Percentiles rank a stretch among this genome's conserved stretches.
Conservation (phyloP, 1,284 basidiomycete species). For the Grifola frondosa region DNA sequence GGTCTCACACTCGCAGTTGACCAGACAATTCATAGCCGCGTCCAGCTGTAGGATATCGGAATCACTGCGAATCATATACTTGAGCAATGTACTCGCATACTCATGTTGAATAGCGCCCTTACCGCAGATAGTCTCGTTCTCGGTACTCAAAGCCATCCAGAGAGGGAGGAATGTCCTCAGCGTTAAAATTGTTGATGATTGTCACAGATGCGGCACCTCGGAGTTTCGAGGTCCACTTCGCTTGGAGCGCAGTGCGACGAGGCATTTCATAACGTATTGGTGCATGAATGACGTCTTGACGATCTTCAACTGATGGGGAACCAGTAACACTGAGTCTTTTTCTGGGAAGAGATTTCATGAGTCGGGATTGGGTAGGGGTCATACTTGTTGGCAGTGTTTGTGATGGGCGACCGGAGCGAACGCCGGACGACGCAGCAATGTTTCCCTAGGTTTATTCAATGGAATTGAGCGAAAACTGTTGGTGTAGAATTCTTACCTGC, state of each 20-base stretch:
- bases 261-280: too few species aligned
- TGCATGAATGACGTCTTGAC: too few species aligned
- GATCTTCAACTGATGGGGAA: too few species aligned
- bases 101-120: slow-evolving; percentile 23
- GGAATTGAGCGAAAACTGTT: too few species aligned
- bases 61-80: slow-evolving; percentile 6
- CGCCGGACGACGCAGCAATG: too few species aligned
- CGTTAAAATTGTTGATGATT: slow-evolving; percentile 48
- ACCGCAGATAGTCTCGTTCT: slow-evolving; percentile 51
- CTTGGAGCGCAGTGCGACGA: slow-evolving; percentile 7
- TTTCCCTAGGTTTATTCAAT: too few species aligned
- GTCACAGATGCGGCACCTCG: slow-evolving; percentile 43
- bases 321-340: too few species aligned
- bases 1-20: slow-evolving; percentile 32
- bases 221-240: slow-evolving; percentile 6
- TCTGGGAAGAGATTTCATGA: too few species aligned
- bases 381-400: too few species aligned
- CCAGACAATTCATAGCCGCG: slow-evolving; percentile 21
- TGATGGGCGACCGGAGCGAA: too few species aligned
- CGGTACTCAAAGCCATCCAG: slow-evolving; percentile 47
- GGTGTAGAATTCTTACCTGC: too few species aligned
- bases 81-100: not conserved
- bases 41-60: slow-evolving; percentile 20
- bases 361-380: too few species aligned
- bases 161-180: slow-evolving; percentile 45